phyloP scores from a whole-genome alignment of 192 early-diverging fungal species.

The Entrophospora sp. region DNA sequence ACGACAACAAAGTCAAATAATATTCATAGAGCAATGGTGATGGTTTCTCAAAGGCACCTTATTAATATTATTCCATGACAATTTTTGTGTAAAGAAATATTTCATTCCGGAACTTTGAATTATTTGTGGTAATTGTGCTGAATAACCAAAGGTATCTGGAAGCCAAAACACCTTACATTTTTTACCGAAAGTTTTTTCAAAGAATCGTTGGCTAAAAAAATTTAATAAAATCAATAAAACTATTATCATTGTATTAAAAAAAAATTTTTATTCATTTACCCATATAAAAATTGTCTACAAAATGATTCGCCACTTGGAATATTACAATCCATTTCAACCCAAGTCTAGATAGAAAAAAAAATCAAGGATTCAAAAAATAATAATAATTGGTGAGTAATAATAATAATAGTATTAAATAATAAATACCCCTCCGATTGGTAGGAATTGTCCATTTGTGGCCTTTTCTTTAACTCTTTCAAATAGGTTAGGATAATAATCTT shows the following conservation, averaged over 20 bases:
- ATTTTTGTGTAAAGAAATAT: slow-evolving; percentile 98
- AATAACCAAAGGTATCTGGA: slow-evolving; percentile 92
- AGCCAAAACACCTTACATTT: slow-evolving; percentile 83
- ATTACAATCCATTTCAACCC: slow-evolving; percentile 99
- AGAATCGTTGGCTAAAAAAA: slow-evolving; percentile 63
- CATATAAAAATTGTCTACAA: slow-evolving; percentile 89
- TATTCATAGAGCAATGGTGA: too few relatives aligned
- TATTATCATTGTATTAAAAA: too few relatives aligned
- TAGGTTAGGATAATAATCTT: slow-evolving; percentile 71
- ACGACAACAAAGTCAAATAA: not conserved
- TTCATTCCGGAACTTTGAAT: slow-evolving; percentile 62
- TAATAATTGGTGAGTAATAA: not conserved
- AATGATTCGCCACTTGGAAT: slow-evolving; percentile 93
- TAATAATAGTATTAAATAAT: not conserved
- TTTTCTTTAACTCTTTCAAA: slow-evolving; percentile 69
- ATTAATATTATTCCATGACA: slow-evolving; percentile 99
- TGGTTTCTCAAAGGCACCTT: slow-evolving; percentile 51
- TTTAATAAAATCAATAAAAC: too few relatives aligned
- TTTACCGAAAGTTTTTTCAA: slow-evolving; percentile 66
- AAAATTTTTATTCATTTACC: too few relatives aligned
- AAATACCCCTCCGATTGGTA: slow-evolving; percentile 79
- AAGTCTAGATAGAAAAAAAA: slow-evolving; percentile 42
- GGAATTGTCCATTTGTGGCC: slow-evolving; percentile 67
- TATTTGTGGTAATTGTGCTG: slow-evolving; percentile 90
- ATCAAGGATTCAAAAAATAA: not conserved